phyloP scores from a whole-genome alignment of 352 stramenopile species.

The Globisporangium rhizosaccharum region DNA sequence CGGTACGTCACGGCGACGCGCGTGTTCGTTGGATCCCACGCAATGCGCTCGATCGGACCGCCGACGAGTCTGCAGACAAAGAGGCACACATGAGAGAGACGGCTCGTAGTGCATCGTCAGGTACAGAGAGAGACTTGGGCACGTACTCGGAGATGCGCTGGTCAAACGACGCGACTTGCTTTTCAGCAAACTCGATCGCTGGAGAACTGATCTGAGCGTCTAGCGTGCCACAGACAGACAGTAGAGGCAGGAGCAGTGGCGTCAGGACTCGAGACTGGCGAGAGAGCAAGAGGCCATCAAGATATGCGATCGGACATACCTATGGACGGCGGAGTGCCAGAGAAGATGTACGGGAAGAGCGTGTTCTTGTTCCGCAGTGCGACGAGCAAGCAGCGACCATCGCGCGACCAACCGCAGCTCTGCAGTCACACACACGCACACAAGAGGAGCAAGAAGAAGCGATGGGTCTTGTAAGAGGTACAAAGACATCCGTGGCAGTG shows the following conservation, averaged over 20 bases:
- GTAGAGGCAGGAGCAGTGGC: neutral
- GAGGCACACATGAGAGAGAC: neutral
- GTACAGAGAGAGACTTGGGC: neutral
- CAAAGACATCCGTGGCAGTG: neutral
- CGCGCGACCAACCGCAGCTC: conserved; percentile 66
- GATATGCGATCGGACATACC: conserved; percentile 19
- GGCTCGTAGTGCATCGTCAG: neutral
- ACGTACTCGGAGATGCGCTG: conserved; percentile 52
- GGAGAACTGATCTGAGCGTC: conserved; percentile 72
- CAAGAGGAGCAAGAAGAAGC: neutral
- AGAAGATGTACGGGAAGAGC: conserved; percentile 73
- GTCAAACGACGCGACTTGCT: conserved; percentile 54
- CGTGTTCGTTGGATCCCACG: conserved; percentile 66
- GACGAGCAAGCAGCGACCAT: conserved; percentile 66
- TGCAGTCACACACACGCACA: conserved; percentile 19
- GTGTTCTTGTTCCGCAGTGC: conserved; percentile 44
- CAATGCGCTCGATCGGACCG: conserved; percentile 45
- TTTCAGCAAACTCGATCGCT: conserved; percentile 60
- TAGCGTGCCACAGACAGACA: conserved; percentile 7
- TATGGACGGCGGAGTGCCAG: conserved; percentile 46
- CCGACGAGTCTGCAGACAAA: conserved; percentile 42
- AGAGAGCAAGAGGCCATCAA: no score
- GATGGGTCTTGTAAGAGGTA: neutral
- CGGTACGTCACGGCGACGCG: conserved; percentile 64
- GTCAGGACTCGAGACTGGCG: no score